Percentiles rank a stretch among this genome's conserved stretches.
Evolutionary conservation across 352 stramenopile genomes (phyloP).

Genomic region (Pythium coloratum): DNA sequence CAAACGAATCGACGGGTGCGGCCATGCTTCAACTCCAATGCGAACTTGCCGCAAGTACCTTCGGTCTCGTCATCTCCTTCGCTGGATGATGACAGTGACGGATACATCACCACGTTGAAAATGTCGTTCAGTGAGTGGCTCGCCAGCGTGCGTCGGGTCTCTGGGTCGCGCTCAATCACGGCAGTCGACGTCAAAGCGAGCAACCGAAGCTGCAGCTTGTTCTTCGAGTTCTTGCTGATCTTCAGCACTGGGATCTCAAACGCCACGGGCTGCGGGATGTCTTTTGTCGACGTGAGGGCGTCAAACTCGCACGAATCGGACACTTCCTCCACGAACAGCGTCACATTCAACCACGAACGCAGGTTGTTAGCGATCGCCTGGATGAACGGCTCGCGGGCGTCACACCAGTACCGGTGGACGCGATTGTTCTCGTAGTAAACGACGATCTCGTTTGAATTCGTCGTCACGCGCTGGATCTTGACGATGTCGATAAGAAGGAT

Average conservation of each 20-base stretch:
- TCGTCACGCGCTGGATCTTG: conserved; percentile 86
- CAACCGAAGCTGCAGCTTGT: conserved; percentile 72
- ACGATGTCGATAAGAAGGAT: conserved; percentile 87
- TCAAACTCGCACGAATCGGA: conserved; percentile 86
- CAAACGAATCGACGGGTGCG: conserved; percentile 77
- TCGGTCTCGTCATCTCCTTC: conserved; percentile 50
- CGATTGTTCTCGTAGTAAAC: conserved; percentile 87
- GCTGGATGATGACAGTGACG: conserved; percentile 69
- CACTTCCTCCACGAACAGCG: conserved; percentile 83
- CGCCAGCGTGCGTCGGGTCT: conserved; percentile 66
- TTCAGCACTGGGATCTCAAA: conserved; percentile 88
- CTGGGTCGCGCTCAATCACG: conserved; percentile 75
- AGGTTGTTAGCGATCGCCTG: conserved; percentile 86
- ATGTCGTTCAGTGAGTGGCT: conserved; percentile 75
- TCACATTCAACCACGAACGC: conserved; percentile 80
- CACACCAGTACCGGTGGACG: conserved; percentile 87
- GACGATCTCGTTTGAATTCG: conserved; percentile 80
- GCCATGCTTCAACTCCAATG: conserved; percentile 82
- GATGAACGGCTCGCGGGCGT: conserved; percentile 86
- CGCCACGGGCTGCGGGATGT: conserved; percentile 76
- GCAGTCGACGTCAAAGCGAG: conserved; percentile 67
- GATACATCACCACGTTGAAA: conserved; percentile 88
- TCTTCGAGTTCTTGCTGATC: conserved; percentile 77
- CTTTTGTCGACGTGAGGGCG: conserved; percentile 66
- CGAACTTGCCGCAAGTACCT: conserved; percentile 75